Base-by-base conservation (phyloP, 2,329 filamentous ascomycete species). In the Kalaharituber pfeilii region DNA sequence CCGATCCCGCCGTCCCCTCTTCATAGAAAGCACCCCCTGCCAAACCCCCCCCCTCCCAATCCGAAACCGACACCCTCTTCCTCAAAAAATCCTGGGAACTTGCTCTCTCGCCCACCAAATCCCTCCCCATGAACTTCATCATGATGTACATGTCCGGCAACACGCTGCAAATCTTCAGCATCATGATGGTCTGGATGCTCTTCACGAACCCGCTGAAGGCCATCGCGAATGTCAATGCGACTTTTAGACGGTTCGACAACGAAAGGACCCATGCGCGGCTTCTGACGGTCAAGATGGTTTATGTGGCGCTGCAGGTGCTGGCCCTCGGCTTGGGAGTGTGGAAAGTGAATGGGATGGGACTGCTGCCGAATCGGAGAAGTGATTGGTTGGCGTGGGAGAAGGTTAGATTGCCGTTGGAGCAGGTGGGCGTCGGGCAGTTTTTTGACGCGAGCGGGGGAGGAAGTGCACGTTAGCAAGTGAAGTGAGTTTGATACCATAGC, bases 141-240 rank as follows among this genome's bases (percentile, higher is more conserved):
- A 95, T 95, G 81, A 96, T 96, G 87, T 98, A 98, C 76, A 98
- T 98, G 91, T 93, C 89, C 28, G 91, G 91, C 65, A 98, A 96
- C 72, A 87, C 86, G 58, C 78, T 98, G 49, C 91, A 98, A 68
- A 96, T 98, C 62, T 98, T 98, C 74, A 93, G 84, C 70, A 96
- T 98, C 70, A 96, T 96, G 86, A 98, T 96, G 88, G 89, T 96
- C 18, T 88, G 89, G 65, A 96, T 95, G 84, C 81, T 94, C 47
- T 98, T 98, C 76, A 96, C 96, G 75, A 93, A 85, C 62, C 91
- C 91, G 8, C 76, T 98, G 57, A 79, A 86, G 69, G 91, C 88
- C 29, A 72, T 96, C 47, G 70, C 94, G 57, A 79, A 74, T 62
- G 89, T 89, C 49, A 87, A 91, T 66, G 78, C 81, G 65, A 85